These are phyloP conservation scores for Immersiella caudata DNA, from an alignment of 495 filamentous ascomycete species.

Conservation along the genomic window DNA sequence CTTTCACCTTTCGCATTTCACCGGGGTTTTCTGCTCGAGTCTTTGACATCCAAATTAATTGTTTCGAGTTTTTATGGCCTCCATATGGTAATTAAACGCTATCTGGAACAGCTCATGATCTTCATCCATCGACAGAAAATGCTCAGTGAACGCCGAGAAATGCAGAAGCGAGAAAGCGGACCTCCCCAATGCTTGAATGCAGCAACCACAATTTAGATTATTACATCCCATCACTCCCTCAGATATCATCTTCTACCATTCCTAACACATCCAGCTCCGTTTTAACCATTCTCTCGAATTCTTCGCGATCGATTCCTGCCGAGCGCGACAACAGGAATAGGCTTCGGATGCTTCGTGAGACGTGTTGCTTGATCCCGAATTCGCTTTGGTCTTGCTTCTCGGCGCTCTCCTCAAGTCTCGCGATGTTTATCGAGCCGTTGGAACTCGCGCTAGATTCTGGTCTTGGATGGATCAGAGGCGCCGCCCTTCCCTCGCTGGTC, in stretches of 20 bases:
- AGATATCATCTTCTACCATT: conserved; percentile 68
- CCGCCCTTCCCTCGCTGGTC: conserved; percentile 33
- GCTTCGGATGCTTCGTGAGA: conserved; percentile 85
- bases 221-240: not conserved
- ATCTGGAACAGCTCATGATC: not conserved
- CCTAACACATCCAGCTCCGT: conserved; percentile 78
- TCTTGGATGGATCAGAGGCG: conserved; percentile 46
- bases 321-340: conserved; percentile 78
- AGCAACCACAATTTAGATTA: not conserved
- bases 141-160: not conserved
- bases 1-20: not conserved
- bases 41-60: not conserved
- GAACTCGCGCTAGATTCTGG: conserved; percentile 59
- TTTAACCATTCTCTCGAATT: conserved; percentile 80
- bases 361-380: conserved; percentile 84
- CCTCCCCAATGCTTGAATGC: conserved; percentile 16
- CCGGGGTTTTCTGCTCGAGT: not conserved
- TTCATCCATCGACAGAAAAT: not conserved
- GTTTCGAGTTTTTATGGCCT: not conserved
- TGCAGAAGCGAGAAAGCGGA: conserved; percentile 10
- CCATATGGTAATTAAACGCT: not conserved
- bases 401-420: conserved; percentile 65
- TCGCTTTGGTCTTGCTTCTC: conserved; percentile 69
- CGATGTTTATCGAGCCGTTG: conserved; percentile 59
- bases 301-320: conserved; percentile 77